These are phyloP conservation scores for Spergularia azorica DNA, from an alignment of 179 eudicot species.

Conservation along the genomic window DNA sequence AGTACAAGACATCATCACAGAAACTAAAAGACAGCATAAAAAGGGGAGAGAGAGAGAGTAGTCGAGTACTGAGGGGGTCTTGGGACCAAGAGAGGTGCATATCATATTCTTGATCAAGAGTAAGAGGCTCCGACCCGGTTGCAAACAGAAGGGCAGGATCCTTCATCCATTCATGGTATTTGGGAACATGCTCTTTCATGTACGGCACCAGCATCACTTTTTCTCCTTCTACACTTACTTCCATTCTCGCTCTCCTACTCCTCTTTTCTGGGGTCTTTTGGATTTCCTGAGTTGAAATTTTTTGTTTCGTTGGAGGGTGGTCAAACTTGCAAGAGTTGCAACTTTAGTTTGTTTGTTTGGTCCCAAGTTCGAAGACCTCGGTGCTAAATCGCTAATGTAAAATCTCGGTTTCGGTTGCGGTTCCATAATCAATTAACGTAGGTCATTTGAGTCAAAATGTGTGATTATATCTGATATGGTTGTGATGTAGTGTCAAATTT, in stretches of 20 bases:
- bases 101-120: slow-evolving; percentile 73
- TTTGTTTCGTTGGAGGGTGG: too few relatives aligned
- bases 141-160: slow-evolving; percentile 74
- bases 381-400: too few relatives aligned
- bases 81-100: slow-evolving; percentile 94
- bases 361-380: too few relatives aligned
- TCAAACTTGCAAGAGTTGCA: too few relatives aligned
- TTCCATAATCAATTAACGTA: too few relatives aligned
- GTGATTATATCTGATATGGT: too few relatives aligned
- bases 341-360: too few relatives aligned
- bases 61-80: slow-evolving; percentile 59
- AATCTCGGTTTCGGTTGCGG: too few relatives aligned
- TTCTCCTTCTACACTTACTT: slow-evolving; percentile 64
- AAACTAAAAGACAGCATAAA: background rate
- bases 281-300: too few relatives aligned
- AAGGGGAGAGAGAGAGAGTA: background rate
- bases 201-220: slow-evolving; percentile 75
- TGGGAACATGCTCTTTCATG: slow-evolving; percentile 82
- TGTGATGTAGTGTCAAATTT: too few relatives aligned
- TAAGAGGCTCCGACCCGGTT: slow-evolving; percentile 91
- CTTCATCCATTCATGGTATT: slow-evolving; percentile 89
- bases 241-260: slow-evolving; percentile 23
- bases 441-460: too few relatives aligned
- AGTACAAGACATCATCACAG: background rate
- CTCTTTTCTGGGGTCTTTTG: too few relatives aligned